Evolutionary conservation across 768 basidiomycete species (phyloP).

Genomic region (Amanita rubescens): DNA sequence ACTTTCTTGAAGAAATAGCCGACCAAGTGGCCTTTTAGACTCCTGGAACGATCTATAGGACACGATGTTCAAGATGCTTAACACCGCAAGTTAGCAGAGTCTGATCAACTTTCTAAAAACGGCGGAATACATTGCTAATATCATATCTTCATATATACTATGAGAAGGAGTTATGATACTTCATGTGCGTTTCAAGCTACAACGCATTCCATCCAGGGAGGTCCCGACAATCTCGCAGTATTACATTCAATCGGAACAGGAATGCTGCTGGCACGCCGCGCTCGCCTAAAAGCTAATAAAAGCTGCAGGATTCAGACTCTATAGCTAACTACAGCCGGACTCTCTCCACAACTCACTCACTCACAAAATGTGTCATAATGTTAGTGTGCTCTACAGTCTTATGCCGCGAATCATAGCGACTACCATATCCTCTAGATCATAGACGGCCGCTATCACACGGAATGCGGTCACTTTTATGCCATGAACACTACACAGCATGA

Average conservation of each 20-base stretch:
- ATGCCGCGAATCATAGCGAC: conserved; percentile 1
- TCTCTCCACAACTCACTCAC: background rate
- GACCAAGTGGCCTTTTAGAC: background rate
- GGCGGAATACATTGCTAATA: background rate
- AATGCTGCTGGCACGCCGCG: conserved; percentile 37
- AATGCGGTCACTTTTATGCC: conserved; percentile 64
- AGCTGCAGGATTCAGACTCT: background rate
- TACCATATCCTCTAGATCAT: conserved; percentile 43
- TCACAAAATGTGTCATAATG: conserved; percentile 65
- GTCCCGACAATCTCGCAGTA: conserved; percentile 35
- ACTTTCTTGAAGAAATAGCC: background rate
- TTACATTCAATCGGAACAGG: conserved; percentile 22
- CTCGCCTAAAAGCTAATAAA: conserved; percentile 11
- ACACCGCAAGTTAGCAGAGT: background rate
- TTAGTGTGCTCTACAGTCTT: conserved; percentile 26
- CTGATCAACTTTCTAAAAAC: background rate
- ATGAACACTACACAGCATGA: conserved; percentile 67
- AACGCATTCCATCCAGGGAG: conserved; percentile 14
- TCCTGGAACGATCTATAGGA: too few species aligned
- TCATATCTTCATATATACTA: background rate
- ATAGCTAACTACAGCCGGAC: background rate
- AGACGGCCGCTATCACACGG: conserved; percentile 66
- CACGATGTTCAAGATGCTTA: background rate
- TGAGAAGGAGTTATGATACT: background rate
- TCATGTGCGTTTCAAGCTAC: background rate